A percentile compares a stretch with the other conserved stretches of the same genome.
Evolutionary conservation across 176 grass and related monocot species (phyloP).

Genomic region (Themeda triandra): DNA sequence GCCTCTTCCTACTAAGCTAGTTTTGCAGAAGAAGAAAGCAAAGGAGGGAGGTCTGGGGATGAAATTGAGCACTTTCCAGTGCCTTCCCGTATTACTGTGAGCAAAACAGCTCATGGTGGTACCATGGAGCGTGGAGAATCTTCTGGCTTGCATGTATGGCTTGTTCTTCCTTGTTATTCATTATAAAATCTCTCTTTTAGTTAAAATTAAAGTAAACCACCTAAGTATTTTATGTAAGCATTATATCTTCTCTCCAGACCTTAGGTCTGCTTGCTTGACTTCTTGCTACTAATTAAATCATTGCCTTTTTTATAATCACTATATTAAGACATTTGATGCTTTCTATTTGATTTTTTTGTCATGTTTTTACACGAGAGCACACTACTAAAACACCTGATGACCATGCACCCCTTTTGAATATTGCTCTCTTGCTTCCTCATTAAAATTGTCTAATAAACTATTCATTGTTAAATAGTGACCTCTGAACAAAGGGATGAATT

Average conservation of each 20-base stretch:
- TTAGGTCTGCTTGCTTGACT: not conserved
- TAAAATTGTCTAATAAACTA: not conserved
- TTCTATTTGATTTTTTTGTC: not conserved
- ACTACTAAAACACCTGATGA: not conserved
- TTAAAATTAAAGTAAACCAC: not conserved
- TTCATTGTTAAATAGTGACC: not conserved
- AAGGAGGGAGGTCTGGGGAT: constrained; percentile 91
- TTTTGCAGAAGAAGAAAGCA: constrained; percentile 90
- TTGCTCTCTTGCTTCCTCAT: not conserved
- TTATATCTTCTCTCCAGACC: not conserved
- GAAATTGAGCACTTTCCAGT: constrained; percentile 92
- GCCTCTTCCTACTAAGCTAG: constrained; percentile 93
- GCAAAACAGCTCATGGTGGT: constrained; percentile 52
- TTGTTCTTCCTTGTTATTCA: constrained; percentile 16
- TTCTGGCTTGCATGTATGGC: constrained; percentile 72
- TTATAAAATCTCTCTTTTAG: constrained; percentile 4
- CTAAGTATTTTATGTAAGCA: constrained; percentile 13
- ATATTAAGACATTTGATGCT: constrained; percentile 2
- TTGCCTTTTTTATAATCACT: not conserved
- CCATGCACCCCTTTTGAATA: too few species aligned
- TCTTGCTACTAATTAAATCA: constrained; percentile 4
- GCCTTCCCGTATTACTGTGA: constrained; percentile 79
- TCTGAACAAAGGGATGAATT: not conserved
- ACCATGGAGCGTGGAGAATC: constrained; percentile 62
- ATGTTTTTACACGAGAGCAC: not conserved